A percentile compares a stretch with the other conserved stretches of the same genome.
These are phyloP conservation scores for Bjerkandera adusta DNA, from an alignment of 1,284 basidiomycete genomes.

Conservation along the genomic window DNA sequence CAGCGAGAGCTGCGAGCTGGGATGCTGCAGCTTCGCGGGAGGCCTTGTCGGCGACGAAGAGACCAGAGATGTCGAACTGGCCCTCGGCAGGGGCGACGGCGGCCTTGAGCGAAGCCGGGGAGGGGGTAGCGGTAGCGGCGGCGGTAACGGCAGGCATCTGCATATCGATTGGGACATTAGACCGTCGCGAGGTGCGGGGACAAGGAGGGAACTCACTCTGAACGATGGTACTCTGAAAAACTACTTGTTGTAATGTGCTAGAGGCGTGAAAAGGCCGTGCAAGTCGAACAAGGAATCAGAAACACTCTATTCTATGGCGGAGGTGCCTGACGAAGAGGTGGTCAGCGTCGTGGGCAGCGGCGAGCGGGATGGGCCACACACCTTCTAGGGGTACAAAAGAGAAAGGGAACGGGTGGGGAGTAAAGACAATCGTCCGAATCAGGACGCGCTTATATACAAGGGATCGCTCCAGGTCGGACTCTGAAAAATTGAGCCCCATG, in stretches of 20 bases:
- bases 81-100: constrained; percentile 49
- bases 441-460: constrained; percentile 28
- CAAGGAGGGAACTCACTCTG: constrained; percentile 23
- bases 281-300: constrained; percentile 32
- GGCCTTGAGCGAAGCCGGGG: constrained; percentile 66
- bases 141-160: constrained; percentile 74
- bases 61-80: constrained; percentile 61
- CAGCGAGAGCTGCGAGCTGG: constrained; percentile 69
- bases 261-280: constrained; percentile 32
- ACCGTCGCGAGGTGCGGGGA: background rate
- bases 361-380: constrained; percentile 17
- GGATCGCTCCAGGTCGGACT: constrained; percentile 21
- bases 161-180: background rate
- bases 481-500: constrained; percentile 26
- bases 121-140: constrained; percentile 41
- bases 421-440: constrained; percentile 23
- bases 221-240: constrained; percentile 25
- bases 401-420: constrained; percentile 31
- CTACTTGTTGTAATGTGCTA: constrained; percentile 27
- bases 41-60: constrained; percentile 75
- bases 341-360: constrained; percentile 14
- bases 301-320: constrained; percentile 37
- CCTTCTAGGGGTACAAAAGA: constrained; percentile 39
- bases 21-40: constrained; percentile 69
- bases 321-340: constrained; percentile 22